Evolutionary conservation across 768 basidiomycete genomes (phyloP).

Genomic region (Hebeloma cylindrosporum): DNA sequence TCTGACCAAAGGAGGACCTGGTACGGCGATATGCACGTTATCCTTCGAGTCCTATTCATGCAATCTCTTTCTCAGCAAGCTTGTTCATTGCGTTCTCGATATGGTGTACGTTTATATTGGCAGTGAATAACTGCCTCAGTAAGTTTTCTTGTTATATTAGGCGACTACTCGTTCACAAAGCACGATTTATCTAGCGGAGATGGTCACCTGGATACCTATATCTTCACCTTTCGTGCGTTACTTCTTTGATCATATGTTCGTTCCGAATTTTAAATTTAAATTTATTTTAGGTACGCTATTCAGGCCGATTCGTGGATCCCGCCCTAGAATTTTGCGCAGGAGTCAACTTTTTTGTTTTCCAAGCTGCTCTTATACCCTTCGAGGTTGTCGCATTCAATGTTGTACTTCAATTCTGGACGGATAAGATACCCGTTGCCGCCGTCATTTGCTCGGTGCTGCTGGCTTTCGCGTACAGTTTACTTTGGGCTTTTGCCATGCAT

Average conservation of each 20-base stretch:
- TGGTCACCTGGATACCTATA: slow-evolving; percentile 82
- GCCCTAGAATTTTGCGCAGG: slow-evolving; percentile 57
- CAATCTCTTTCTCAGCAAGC: slow-evolving; percentile 31
- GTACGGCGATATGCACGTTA: too few species aligned
- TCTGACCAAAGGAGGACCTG: slow-evolving; percentile 62
- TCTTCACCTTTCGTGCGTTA: slow-evolving; percentile 67
- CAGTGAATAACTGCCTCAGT: slow-evolving; percentile 49
- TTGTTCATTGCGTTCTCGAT: slow-evolving; percentile 50
- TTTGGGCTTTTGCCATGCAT: background rate
- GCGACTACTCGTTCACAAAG: slow-evolving; percentile 8
- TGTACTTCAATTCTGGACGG: slow-evolving; percentile 53
- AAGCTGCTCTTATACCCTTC: slow-evolving; percentile 43
- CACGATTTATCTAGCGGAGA: slow-evolving; percentile 54
- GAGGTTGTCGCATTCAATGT: slow-evolving; percentile 58
- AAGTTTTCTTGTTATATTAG: slow-evolving; percentile 12
- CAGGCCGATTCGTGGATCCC: slow-evolving; percentile 56
- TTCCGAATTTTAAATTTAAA: background rate
- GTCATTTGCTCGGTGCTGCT: slow-evolving; percentile 46
- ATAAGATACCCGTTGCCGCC: slow-evolving; percentile 45
- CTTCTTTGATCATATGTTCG: background rate
- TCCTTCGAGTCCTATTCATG: slow-evolving; percentile 28
- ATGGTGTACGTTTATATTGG: slow-evolving; percentile 50
- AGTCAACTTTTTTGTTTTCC: slow-evolving; percentile 58
- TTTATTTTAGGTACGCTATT: slow-evolving; percentile 50
- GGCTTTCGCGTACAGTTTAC: slow-evolving; percentile 36